These are phyloP conservation scores for Saururus chinensis DNA, from an alignment of 164 flowering plant genomes.

Conservation along the genomic window DNA sequence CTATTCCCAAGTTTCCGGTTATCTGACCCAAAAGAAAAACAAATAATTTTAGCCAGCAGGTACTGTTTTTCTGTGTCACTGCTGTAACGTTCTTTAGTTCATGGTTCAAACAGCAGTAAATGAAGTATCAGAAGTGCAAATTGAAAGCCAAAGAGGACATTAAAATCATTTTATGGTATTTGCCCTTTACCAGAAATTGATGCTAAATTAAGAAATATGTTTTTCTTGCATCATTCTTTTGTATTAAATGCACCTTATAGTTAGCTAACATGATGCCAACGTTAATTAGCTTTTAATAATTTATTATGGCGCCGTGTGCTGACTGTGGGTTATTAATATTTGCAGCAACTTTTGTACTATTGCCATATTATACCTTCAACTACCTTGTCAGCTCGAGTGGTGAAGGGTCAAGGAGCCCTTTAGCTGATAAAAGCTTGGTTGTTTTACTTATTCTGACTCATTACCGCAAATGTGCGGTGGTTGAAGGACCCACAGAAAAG, in stretches of 20 bases:
- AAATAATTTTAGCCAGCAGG: no score
- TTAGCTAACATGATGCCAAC: not conserved
- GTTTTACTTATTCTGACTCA: conserved; percentile 71
- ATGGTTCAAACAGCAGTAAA: no score
- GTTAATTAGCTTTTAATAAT: not conserved
- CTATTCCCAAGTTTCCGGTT: no score
- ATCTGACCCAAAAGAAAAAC: no score
- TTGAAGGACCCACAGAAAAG: conserved; percentile 26
- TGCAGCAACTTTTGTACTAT: conserved; percentile 77
- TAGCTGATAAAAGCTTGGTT: conserved; percentile 72
- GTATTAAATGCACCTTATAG: not conserved
- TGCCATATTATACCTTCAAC: conserved; percentile 49
- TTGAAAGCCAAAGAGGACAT: no score
- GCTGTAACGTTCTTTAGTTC: no score
- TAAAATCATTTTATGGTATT: no score
- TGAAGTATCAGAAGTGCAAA: no score
- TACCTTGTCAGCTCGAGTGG: conserved; percentile 54
- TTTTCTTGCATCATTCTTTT: no score
- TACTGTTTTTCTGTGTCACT: no score
- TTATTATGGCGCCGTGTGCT: not conserved
- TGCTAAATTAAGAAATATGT: no score
- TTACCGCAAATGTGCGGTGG: conserved; percentile 49
- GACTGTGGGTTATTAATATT: conserved; percentile 3
- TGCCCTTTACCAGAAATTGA: no score
- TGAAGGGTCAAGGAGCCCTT: conserved; percentile 55